Percentiles rank a stretch among this genome's conserved stretches.
Evolutionary conservation across 2,329 filamentous ascomycete genomes (phyloP).

Genomic region (Phyllosticta citribraziliensis): DNA sequence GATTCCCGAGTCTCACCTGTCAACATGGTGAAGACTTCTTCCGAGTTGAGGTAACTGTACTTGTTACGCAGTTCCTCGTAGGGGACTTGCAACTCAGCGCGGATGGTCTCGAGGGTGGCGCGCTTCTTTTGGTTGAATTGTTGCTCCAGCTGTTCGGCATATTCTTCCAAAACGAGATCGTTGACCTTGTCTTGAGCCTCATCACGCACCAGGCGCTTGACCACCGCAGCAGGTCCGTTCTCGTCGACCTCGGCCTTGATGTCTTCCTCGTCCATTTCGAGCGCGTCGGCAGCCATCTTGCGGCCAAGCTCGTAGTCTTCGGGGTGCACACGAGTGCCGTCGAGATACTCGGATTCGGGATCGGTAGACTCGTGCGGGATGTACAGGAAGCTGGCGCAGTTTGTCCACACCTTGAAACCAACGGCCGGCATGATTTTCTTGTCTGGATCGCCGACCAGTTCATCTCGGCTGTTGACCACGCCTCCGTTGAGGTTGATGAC

Average conservation of each 20-base stretch:
- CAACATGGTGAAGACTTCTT: constrained; percentile 91
- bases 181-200: constrained; percentile 92
- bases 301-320: constrained; percentile 97
- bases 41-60: constrained; percentile 58
- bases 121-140: constrained; percentile 93
- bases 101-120: constrained; percentile 90
- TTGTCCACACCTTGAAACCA: constrained; percentile 86
- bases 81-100: constrained; percentile 80
- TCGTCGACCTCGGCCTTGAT: constrained; percentile 91
- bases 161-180: constrained; percentile 91
- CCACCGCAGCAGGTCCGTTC: constrained; percentile 79
- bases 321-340: constrained; percentile 94
- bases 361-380: constrained; percentile 81
- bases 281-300: constrained; percentile 95
- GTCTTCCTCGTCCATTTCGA: constrained; percentile 95
- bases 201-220: constrained; percentile 89
- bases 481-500: constrained; percentile 70
- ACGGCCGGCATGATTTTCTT: constrained; percentile 64
- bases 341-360: constrained; percentile 76
- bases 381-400: constrained; percentile 90
- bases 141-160: constrained; percentile 86
- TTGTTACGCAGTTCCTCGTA: constrained; percentile 88
- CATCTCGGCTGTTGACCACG: constrained; percentile 52
- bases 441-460: constrained; percentile 81
- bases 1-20: constrained; percentile 86